Evolutionary conservation across 148 eudicot genomes (phyloP).

Genomic region (Silene latifolia): DNA sequence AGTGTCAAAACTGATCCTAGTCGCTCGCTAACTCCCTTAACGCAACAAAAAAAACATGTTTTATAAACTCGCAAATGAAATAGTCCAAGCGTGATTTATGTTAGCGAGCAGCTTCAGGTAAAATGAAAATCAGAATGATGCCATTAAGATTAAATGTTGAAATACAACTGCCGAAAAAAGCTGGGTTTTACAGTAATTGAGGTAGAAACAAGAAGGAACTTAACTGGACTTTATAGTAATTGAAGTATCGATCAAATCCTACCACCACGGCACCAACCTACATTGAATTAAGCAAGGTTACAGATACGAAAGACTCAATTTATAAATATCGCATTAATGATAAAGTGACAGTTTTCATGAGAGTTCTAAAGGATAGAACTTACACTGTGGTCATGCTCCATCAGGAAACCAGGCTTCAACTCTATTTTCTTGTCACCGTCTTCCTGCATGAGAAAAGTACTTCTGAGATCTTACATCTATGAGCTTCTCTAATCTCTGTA

Average conservation of each 20-base stretch:
- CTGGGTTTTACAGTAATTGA: neutral
- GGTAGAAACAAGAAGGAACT: constrained; percentile 29
- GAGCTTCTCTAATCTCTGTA: neutral
- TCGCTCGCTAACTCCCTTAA: no score
- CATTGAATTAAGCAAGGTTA: constrained; percentile 11
- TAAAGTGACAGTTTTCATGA: neutral
- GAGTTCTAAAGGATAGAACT: constrained; percentile 10
- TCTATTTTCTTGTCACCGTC: constrained; percentile 91
- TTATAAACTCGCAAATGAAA: no score
- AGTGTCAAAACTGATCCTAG: no score
- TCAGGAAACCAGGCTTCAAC: constrained; percentile 81
- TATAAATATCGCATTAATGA: neutral
- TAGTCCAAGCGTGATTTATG: no score
- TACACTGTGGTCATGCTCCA: constrained; percentile 93
- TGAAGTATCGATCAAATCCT: constrained; percentile 94
- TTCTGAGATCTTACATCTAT: constrained; percentile 1
- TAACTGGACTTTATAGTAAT: constrained; percentile 93
- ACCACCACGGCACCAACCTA: constrained; percentile 99
- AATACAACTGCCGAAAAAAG: no score
- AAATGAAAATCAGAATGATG: no score
- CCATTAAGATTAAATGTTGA: no score
- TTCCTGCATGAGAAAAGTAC: constrained; percentile 45
- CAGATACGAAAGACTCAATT: constrained; percentile 2
- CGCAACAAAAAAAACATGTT: no score
- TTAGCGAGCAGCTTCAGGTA: no score